Conservation (phyloP, 2,329 filamentous ascomycete genomes). For the Aspergillus proliferans region DNA sequence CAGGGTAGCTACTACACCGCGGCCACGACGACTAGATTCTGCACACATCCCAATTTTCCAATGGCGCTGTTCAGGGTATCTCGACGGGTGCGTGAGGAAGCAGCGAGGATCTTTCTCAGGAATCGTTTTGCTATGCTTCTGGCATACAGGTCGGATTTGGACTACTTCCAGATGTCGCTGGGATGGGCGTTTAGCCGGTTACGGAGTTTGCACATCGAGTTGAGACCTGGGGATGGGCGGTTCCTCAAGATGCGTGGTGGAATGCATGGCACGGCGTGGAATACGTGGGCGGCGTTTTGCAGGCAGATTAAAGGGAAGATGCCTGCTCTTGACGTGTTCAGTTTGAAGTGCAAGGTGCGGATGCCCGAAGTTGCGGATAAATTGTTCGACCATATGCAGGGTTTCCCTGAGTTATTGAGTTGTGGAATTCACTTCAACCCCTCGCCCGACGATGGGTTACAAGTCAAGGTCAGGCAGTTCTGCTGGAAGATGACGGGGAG, state of each 20-base stretch:
- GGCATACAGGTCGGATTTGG: slow-evolving; percentile 9
- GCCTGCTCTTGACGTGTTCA: slow-evolving; percentile 9
- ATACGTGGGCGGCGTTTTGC: slow-evolving; percentile 17
- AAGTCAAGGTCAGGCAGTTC: slow-evolving; percentile 9
- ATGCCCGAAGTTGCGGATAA: too few species aligned
- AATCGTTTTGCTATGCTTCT: slow-evolving; percentile 14
- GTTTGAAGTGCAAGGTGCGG: too few species aligned
- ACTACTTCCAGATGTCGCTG: slow-evolving; percentile 6
- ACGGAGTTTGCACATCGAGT: slow-evolving; percentile 14
- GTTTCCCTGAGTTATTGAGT: not conserved
- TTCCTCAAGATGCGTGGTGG: slow-evolving; percentile 10
- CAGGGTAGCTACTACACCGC: slow-evolving; percentile 4
- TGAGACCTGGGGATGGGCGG: slow-evolving; percentile 13
- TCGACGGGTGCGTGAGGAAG: slow-evolving; percentile 10
- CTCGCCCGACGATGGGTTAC: slow-evolving; percentile 7
- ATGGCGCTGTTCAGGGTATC: slow-evolving; percentile 10
- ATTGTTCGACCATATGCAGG: too few species aligned
- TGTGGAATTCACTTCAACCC: slow-evolving; percentile 17
- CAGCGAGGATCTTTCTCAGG: slow-evolving; percentile 8
- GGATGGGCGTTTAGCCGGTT: slow-evolving; percentile 11
- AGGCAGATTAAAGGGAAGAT: slow-evolving; percentile 10
- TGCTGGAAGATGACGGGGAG: slow-evolving; percentile 12
- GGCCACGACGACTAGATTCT: slow-evolving; percentile 5
- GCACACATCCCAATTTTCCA: slow-evolving; percentile 15
- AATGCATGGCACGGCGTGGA: slow-evolving; percentile 10